These are phyloP conservation scores for Calophaca sinica DNA, from an alignment of 306 rosid species.

Conservation along the genomic window DNA sequence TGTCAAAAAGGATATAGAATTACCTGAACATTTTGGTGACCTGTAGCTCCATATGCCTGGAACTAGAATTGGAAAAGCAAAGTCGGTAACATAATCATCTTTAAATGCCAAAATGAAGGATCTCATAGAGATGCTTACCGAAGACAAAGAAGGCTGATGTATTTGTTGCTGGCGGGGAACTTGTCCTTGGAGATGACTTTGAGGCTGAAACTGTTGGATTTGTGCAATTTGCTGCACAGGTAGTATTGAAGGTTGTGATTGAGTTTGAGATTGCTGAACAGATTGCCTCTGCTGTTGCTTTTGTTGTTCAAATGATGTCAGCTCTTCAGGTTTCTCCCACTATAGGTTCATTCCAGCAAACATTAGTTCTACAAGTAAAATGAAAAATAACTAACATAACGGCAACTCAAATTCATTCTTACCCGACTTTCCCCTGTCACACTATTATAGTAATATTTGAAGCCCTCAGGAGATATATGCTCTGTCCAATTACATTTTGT, in stretches of 20 bases:
- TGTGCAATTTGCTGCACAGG: constrained; percentile 68
- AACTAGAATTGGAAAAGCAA: constrained; percentile 56
- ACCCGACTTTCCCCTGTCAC: constrained; percentile 93
- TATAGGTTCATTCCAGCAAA: constrained; percentile 49
- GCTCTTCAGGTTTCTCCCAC: constrained; percentile 99
- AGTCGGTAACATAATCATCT: constrained; percentile 43
- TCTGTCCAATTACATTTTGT: constrained; percentile 87
- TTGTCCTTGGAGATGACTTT: constrained; percentile 68
- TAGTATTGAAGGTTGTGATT: constrained; percentile 58
- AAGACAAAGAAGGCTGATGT: constrained; percentile 64
- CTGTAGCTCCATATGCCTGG: constrained; percentile 65
- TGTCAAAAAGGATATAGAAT: constrained; percentile 12
- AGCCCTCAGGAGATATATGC: constrained; percentile 93
- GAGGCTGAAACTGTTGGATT: constrained; percentile 66
- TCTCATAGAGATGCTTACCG: constrained; percentile 51
- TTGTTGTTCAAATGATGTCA: constrained; percentile 64
- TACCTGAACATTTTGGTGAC: constrained; percentile 79
- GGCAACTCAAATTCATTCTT: constrained; percentile 46
- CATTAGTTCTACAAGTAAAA: constrained; percentile 40
- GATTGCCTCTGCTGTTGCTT: constrained; percentile 66
- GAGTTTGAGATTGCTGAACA: constrained; percentile 65
- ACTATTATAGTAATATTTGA: constrained; percentile 85
- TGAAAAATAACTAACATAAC: constrained; percentile 23
- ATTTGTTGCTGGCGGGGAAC: constrained; percentile 62
- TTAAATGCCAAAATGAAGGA: constrained; percentile 19